These are phyloP conservation scores for Arabis hirsuta DNA, from an alignment of 345 rosid genomes.

Conservation along the genomic window DNA sequence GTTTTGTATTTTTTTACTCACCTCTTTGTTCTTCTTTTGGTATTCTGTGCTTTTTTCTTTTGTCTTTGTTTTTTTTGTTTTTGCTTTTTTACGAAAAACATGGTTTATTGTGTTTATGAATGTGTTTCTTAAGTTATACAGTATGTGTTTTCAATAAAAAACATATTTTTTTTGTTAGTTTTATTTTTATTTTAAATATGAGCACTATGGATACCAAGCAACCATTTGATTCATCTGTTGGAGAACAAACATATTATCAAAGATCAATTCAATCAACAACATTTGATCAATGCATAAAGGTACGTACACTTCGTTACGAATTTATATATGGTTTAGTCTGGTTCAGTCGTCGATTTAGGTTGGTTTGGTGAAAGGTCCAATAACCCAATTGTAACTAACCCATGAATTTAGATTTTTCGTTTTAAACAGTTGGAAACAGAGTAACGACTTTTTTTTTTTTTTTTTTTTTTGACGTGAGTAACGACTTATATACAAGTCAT, in stretches of 20 bases:
- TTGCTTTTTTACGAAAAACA: not conserved
- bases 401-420: not conserved
- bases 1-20: not conserved
- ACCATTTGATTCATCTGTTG: constrained; percentile 14
- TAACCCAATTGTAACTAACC: not conserved
- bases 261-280: constrained; percentile 22
- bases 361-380: not conserved
- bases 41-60: not conserved
- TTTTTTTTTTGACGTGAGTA: too few relatives aligned
- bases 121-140: not conserved
- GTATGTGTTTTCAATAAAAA: not conserved
- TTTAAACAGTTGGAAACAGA: constrained; percentile 18
- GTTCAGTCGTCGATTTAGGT: not conserved
- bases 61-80: not conserved
- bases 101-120: constrained; percentile 10
- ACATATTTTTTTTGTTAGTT: not conserved
- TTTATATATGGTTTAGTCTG: constrained; percentile 2
- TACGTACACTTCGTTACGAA: not conserved
- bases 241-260: constrained; percentile 23
- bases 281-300: constrained; percentile 16
- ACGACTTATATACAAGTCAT: too few relatives aligned
- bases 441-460: not conserved
- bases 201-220: constrained; percentile 31
- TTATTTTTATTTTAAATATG: not conserved
- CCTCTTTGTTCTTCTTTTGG: not conserved